phyloP scores from a whole-genome alignment of 1,284 basidiomycete species.

The Naganishia sp. region DNA sequence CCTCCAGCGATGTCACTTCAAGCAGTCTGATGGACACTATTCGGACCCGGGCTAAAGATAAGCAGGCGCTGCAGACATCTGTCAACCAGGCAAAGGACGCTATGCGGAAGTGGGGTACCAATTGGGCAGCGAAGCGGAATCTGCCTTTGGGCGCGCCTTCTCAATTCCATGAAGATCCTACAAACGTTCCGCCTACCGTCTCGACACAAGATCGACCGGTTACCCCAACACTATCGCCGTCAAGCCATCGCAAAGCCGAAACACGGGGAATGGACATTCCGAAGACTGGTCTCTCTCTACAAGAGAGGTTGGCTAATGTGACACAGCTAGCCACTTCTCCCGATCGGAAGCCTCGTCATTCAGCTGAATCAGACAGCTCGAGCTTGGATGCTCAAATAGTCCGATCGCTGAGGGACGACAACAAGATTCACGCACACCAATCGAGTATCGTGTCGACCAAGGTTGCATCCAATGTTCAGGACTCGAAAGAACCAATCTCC shows the following conservation, averaged over 20 bases:
- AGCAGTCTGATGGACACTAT: conserved; percentile 57
- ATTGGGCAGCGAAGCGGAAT: conserved; percentile 57
- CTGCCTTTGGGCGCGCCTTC: not conserved
- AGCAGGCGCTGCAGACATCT: conserved; percentile 72
- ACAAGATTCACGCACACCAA: not conserved
- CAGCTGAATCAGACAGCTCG: conserved; percentile 6
- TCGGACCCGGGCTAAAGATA: conserved; percentile 66
- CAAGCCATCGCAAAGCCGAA: not conserved
- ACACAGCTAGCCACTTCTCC: conserved; percentile 20
- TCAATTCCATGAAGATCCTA: not conserved
- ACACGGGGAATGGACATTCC: conserved; percentile 5
- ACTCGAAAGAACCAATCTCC: not conserved
- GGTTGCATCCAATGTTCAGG: too few relatives aligned
- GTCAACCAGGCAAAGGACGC: conserved; percentile 68
- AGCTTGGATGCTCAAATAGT: not conserved
- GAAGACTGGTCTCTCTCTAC: conserved; percentile 6
- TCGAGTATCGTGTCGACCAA: too few relatives aligned
- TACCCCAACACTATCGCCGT: not conserved
- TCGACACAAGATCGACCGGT: not conserved
- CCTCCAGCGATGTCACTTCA: conserved; percentile 29
- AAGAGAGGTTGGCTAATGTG: conserved; percentile 22
- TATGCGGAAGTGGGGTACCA: conserved; percentile 83
- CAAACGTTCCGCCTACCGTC: not conserved
- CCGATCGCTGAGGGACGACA: conserved; percentile 1
- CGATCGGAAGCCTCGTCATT: conserved; percentile 7